Base-by-base conservation (phyloP, 352 stramenopile species). In the Globisporangium paddicum region DNA sequence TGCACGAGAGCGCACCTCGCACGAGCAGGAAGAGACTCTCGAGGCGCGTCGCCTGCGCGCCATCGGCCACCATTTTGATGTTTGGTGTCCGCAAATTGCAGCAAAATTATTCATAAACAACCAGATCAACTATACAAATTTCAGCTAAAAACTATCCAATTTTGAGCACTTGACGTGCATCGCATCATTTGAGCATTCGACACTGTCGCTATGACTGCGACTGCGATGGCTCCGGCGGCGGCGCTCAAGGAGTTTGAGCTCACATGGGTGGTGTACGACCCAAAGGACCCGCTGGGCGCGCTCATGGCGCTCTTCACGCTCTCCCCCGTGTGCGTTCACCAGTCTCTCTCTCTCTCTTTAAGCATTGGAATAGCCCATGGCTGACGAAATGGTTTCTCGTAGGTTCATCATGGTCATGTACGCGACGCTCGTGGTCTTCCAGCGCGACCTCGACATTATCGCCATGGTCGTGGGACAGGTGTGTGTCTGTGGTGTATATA, bases 341-440 rank as follows among this genome's bases (percentile, higher is more conserved):
- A 4, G 13, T 11, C 10, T 45, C 14, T 8, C 4, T n/a, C 16
- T 19, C 3, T 14, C 9, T 16, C 45, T 25, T 7, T 10, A 5
- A 11, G 13, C 6, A 25, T 25, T 40, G 35, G 13, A 40, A 3
- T n/a, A n/a, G n/a, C n/a, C n/a, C n/a, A n/a, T 35, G 45, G 21
- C 6, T 35, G 14, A 21, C 19, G 44, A 7, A 16, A 7, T 34
- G n/a, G 19, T 2, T 14, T 13, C 50, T 16, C 10, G 28, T 67
- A 95, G 85, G 48, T 95, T 92, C 62, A 72, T 95, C 61, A 79
- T 89, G 63, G 84, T 95, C 67, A 89, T 89, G 72, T 90, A 89
- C 68, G 60, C 77, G 49, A 93, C 86, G 55, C 64, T 92, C 37
- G 68, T 93, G 23, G 68, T 75, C 10, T 92, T 87, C 52, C 83